Evolutionary conservation across 805 yeast species (phyloP).

Genomic region (Metschnikowia borealis): DNA sequence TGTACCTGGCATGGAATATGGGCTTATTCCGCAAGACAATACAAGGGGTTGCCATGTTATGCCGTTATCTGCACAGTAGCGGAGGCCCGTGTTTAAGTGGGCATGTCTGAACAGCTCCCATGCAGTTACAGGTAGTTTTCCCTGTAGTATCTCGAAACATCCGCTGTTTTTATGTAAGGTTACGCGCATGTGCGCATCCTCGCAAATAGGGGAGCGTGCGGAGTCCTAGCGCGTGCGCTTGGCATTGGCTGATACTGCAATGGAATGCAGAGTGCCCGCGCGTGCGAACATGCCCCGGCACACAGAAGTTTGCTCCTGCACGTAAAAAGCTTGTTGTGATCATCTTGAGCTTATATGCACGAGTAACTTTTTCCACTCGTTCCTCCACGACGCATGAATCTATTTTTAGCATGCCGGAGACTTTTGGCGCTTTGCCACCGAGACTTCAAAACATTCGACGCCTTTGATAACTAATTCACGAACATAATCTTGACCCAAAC

Average conservation of each 20-base stretch:
- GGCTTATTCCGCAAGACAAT: too few relatives aligned
- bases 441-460: neutral
- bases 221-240: neutral
- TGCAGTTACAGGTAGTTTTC: neutral
- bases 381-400: conserved; percentile 3
- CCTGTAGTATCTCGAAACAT: neutral
- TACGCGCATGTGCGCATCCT: neutral
- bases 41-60: too few relatives aligned
- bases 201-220: conserved; percentile 2
- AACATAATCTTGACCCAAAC: too few relatives aligned
- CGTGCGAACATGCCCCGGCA: neutral
- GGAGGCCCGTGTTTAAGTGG: neutral
- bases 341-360: neutral
- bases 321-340: neutral
- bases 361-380: neutral
- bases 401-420: neutral
- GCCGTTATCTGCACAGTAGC: too few relatives aligned
- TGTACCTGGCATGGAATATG: too few relatives aligned
- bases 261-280: neutral
- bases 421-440: neutral
- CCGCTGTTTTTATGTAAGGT: neutral
- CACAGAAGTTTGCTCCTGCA: neutral
- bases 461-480: too few relatives aligned
- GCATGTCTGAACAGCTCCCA: neutral
- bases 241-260: conserved; percentile 4